phyloP scores from a whole-genome alignment of 2,329 filamentous ascomycete genomes.

The Colletotrichum truncatum region DNA sequence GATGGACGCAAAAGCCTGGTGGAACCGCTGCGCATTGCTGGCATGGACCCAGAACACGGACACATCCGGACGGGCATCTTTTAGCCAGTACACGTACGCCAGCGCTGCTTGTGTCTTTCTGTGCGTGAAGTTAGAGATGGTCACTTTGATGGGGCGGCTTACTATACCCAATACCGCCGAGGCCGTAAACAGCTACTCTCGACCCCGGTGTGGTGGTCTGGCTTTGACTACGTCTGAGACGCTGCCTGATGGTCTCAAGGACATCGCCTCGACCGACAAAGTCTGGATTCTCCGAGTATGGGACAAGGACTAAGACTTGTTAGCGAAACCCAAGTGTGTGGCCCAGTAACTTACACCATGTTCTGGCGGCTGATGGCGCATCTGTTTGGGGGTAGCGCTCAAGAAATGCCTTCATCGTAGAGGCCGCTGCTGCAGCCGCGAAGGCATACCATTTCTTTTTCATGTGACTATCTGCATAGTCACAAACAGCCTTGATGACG shows the following conservation, averaged over 20 bases:
- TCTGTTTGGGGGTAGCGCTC: neutral
- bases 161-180: conserved; percentile 38
- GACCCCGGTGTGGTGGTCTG: no score
- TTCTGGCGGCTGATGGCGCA: no score
- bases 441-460: conserved; percentile 27
- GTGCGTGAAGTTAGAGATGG: conserved; percentile 13
- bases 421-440: conserved; percentile 29
- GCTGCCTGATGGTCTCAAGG: no score
- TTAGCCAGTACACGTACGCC: conserved; percentile 37
- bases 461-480: conserved; percentile 50
- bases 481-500: conserved; percentile 47
- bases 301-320: no score
- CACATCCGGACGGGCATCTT: conserved; percentile 30
- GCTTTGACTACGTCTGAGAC: no score
- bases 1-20: conserved; percentile 36
- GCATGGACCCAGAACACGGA: conserved; percentile 46
- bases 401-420: conserved; percentile 23
- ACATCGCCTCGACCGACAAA: no score
- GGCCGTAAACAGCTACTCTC: conserved; percentile 31
- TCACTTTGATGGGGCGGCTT: no score
- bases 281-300: no score
- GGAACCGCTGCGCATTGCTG: conserved; percentile 39
- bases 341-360: no score
- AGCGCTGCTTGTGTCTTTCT: conserved; percentile 44
- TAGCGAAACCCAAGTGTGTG: no score